Evolutionary conservation across 2,329 filamentous ascomycete species (phyloP).

Genomic region (Meredithiella fracta): DNA sequence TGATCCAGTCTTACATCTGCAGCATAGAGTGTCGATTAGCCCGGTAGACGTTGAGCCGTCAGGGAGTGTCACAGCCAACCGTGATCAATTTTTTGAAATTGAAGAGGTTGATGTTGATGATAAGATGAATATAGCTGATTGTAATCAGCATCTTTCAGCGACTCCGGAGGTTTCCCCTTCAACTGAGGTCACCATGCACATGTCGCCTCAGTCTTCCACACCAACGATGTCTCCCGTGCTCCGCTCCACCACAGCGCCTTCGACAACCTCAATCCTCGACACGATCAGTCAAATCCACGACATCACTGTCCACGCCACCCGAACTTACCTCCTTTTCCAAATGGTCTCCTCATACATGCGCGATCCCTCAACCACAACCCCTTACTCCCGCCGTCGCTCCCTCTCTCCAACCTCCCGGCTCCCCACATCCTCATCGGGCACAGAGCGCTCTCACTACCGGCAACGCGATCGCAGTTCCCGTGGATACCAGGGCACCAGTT

Average conservation of each 20-base stretch:
- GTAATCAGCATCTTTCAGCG: background rate
- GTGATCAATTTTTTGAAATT: background rate
- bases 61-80: background rate
- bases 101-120: background rate
- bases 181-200: no score
- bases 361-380: slow-evolving; percentile 6
- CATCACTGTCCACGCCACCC: slow-evolving; percentile 17
- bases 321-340: slow-evolving; percentile 16
- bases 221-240: background rate
- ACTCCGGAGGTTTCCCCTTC: no score
- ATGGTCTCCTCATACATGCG: slow-evolving; percentile 17
- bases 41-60: background rate
- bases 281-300: slow-evolving; percentile 15
- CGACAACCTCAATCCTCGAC: slow-evolving; percentile 2
- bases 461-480: slow-evolving; percentile 1
- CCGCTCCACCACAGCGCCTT: background rate
- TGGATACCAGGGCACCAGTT: background rate
- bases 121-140: background rate
- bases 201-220: no score
- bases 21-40: background rate
- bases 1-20: slow-evolving; percentile 2
- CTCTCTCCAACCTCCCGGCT: background rate
- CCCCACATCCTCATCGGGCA: background rate
- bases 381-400: slow-evolving; percentile 7
- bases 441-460: background rate